Percentiles rank a stretch among this genome's conserved stretches.
These are phyloP conservation scores for Liriodendron chinense DNA, from an alignment of 164 flowering plant genomes.

Conservation along the genomic window DNA sequence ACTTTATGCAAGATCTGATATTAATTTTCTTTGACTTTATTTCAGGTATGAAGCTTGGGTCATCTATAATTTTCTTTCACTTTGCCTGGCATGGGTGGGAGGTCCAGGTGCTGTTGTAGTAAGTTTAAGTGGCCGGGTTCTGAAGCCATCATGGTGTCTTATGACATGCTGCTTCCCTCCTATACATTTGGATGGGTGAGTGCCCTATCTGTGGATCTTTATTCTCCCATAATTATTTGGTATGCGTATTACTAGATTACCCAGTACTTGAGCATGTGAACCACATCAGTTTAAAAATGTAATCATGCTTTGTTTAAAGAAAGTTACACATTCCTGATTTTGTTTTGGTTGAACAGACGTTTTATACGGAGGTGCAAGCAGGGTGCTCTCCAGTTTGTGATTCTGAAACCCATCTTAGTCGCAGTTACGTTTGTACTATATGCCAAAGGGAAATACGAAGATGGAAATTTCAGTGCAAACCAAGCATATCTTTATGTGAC, in stretches of 20 bases:
- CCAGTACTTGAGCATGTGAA: not conserved
- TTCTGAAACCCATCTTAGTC: slow-evolving; percentile 86
- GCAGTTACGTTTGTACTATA: slow-evolving; percentile 76
- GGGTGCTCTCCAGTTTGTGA: slow-evolving; percentile 96
- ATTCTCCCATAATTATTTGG: not conserved
- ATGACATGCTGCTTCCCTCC: slow-evolving; percentile 98
- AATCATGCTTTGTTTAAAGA: not conserved
- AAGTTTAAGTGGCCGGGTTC: slow-evolving; percentile 73
- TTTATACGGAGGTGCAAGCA: slow-evolving; percentile 97
- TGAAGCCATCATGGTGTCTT: slow-evolving; percentile 80
- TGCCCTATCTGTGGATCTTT: not conserved
- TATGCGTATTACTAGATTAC: not conserved
- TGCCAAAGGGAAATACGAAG: slow-evolving; percentile 90
- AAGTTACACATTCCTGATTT: not conserved
- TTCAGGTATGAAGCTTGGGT: slow-evolving; percentile 99
- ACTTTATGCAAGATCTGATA: not conserved
- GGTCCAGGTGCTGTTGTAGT: slow-evolving; percentile 97
- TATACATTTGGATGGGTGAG: slow-evolving; percentile 89
- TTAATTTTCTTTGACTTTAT: slow-evolving; percentile 19
- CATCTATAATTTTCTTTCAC: slow-evolving; percentile 85
- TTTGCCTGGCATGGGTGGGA: slow-evolving; percentile 99
- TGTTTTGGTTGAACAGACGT: slow-evolving; percentile 50
- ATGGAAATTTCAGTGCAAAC: slow-evolving; percentile 83
- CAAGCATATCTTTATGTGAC: slow-evolving; percentile 90
- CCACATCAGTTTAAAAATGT: not conserved